Percentiles rank a stretch among this genome's conserved stretches.
These are phyloP conservation scores for Oryza meyeriana DNA, from an alignment of 176 grass and related monocot species.

Conservation along the genomic window DNA sequence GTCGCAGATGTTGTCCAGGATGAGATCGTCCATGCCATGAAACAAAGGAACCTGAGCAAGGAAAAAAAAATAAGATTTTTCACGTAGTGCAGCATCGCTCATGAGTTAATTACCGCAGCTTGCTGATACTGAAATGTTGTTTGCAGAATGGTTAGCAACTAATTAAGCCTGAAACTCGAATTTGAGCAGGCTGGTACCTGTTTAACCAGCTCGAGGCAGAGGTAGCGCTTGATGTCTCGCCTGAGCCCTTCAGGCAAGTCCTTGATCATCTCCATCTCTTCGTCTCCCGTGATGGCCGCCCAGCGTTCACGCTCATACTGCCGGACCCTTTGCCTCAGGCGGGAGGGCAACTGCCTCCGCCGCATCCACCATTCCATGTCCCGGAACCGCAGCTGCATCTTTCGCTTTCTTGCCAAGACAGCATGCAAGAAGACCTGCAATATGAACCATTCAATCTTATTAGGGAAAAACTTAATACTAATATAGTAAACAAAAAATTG, in stretches of 20 bases:
- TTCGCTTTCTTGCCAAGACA: slow-evolving; percentile 82
- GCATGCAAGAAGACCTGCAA: slow-evolving; percentile 87
- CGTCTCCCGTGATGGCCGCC: slow-evolving; percentile 82
- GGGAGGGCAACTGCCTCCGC: slow-evolving; percentile 78
- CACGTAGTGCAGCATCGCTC: not conserved
- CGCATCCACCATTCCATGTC: slow-evolving; percentile 99
- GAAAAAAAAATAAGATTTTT: not conserved
- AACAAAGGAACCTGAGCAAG: slow-evolving; percentile 73
- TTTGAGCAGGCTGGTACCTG: slow-evolving; percentile 35
- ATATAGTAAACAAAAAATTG: not conserved
- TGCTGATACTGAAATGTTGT: not conserved
- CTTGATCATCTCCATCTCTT: slow-evolving; percentile 93
- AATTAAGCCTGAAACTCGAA: not conserved
- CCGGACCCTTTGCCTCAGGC: slow-evolving; percentile 74
- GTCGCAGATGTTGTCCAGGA: slow-evolving; percentile 96
- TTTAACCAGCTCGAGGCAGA: slow-evolving; percentile 86
- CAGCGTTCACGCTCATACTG: slow-evolving; percentile 80
- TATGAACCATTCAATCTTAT: not conserved
- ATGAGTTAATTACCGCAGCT: too few relatives aligned
- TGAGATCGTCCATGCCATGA: slow-evolving; percentile 92
- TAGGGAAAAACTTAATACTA: not conserved
- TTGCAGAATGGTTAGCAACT: not conserved
- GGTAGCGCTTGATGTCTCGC: slow-evolving; percentile 87
- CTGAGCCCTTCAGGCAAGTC: slow-evolving; percentile 80
- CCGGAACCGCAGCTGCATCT: slow-evolving; percentile 81